phyloP scores from a whole-genome alignment of 2,329 filamentous ascomycete genomes.

The Penicillium sp. region DNA sequence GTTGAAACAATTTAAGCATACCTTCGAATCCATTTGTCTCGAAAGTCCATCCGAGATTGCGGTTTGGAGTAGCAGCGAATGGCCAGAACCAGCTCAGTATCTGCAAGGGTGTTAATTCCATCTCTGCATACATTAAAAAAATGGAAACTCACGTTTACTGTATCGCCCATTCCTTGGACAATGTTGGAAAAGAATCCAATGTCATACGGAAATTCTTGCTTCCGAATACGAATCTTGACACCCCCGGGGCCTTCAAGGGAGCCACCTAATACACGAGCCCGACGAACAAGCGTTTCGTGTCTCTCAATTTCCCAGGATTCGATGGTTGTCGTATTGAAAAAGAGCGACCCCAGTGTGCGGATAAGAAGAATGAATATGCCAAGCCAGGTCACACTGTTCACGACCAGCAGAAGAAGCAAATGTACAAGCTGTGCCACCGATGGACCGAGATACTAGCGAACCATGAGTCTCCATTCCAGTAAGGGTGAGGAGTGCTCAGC shows the following conservation, averaged over 20 bases:
- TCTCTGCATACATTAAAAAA: not conserved
- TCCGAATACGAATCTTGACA: slow-evolving; percentile 55
- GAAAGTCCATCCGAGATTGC: slow-evolving; percentile 54
- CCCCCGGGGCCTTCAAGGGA: slow-evolving; percentile 63
- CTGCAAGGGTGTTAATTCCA: slow-evolving; percentile 25
- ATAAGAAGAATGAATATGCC: slow-evolving; percentile 58
- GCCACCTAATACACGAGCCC: slow-evolving; percentile 58
- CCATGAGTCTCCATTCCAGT: not conserved
- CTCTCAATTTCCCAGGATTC: slow-evolving; percentile 65
- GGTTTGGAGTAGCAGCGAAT: slow-evolving; percentile 55
- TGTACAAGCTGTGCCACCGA: slow-evolving; percentile 55
- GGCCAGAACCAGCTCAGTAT: slow-evolving; percentile 65
- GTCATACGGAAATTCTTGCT: slow-evolving; percentile 69
- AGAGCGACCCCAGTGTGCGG: slow-evolving; percentile 59
- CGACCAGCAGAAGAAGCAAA: slow-evolving; percentile 58
- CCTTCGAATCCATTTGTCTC: slow-evolving; percentile 66
- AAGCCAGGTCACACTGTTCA: slow-evolving; percentile 63
- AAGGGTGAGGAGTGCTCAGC: slow-evolving; percentile 24
- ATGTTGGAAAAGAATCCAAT: slow-evolving; percentile 66
- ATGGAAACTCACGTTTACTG: slow-evolving; percentile 46
- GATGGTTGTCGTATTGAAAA: slow-evolving; percentile 65
- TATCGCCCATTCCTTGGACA: slow-evolving; percentile 62
- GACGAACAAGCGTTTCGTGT: slow-evolving; percentile 51
- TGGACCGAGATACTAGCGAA: slow-evolving; percentile 62
- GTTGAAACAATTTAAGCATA: slow-evolving; percentile 17